phyloP scores from a whole-genome alignment of 2,329 filamentous ascomycete genomes.

The Ceratocystis papillata region DNA sequence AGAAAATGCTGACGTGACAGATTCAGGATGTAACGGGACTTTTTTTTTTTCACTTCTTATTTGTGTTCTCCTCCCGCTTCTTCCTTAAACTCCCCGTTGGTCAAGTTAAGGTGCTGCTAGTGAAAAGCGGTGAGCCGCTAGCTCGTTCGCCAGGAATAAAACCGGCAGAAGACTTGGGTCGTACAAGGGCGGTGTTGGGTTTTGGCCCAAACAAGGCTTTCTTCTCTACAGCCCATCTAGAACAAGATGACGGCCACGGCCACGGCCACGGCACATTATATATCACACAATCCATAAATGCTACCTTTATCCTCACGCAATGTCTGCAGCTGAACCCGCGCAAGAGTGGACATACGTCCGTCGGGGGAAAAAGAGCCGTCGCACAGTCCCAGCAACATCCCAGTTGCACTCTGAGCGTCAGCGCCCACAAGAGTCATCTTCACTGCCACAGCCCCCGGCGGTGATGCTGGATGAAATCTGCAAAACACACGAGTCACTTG shows the following conservation, averaged over 20 bases:
- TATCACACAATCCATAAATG: background rate
- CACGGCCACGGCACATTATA: background rate
- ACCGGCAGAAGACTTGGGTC: background rate
- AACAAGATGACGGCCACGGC: background rate
- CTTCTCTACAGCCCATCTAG: background rate
- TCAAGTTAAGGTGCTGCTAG: background rate
- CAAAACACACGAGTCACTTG: conserved; percentile 2
- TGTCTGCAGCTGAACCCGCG: background rate
- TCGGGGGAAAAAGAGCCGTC: conserved; percentile 9
- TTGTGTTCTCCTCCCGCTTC: background rate
- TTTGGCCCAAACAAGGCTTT: background rate
- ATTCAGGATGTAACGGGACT: background rate
- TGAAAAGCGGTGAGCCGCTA: background rate
- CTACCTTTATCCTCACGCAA: background rate
- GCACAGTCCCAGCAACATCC: background rate
- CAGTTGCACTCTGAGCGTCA: background rate
- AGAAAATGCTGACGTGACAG: background rate
- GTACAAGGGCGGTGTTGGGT: conserved; percentile 1
- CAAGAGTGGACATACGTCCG: conserved; percentile 18
- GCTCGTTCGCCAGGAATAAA: background rate
- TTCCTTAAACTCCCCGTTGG: background rate
- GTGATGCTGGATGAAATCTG: conserved; percentile 11
- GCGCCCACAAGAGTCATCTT: background rate
- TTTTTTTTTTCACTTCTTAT: background rate
- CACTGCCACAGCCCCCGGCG: background rate